These are phyloP conservation scores for Globisporangium nagaii DNA, from an alignment of 352 stramenopile genomes.

Conservation along the genomic window DNA sequence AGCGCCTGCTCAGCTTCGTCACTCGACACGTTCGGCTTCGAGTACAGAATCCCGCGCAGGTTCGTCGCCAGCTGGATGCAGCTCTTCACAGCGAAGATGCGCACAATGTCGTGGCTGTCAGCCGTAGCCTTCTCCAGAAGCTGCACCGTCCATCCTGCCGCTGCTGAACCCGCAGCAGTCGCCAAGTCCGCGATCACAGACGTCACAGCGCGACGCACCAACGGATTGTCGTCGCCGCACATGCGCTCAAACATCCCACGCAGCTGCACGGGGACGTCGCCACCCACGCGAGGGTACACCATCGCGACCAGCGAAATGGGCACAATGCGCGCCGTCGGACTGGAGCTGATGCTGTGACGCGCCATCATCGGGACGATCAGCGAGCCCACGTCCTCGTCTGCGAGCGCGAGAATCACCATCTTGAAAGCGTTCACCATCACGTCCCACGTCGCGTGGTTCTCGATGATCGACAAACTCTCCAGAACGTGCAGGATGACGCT, in stretches of 20 bases:
- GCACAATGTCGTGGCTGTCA: constrained; percentile 85
- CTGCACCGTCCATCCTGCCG: constrained; percentile 68
- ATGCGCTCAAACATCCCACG: constrained; percentile 86
- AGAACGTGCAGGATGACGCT: constrained; percentile 77
- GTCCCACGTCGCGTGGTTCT: constrained; percentile 87
- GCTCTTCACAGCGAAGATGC: constrained; percentile 82
- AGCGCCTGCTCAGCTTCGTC: constrained; percentile 44
- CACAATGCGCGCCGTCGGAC: constrained; percentile 78
- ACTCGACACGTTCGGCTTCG: constrained; percentile 15
- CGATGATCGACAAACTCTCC: constrained; percentile 84
- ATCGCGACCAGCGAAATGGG: constrained; percentile 71
- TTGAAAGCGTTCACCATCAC: constrained; percentile 85
- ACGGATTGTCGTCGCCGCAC: constrained; percentile 81
- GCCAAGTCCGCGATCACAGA: constrained; percentile 81
- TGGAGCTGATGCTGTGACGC: constrained; percentile 77
- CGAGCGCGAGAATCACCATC: constrained; percentile 58
- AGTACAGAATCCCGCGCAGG: constrained; percentile 39
- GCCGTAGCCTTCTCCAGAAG: constrained; percentile 75
- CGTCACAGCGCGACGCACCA: constrained; percentile 77
- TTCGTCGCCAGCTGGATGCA: constrained; percentile 70
- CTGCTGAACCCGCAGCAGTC: constrained; percentile 34
- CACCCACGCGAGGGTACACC: constrained; percentile 62
- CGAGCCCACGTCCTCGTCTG: constrained; percentile 48
- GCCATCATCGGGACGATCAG: constrained; percentile 78
- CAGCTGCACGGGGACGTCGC: constrained; percentile 74